A percentile compares a stretch with the other conserved stretches of the same genome.
phyloP scores from a whole-genome alignment of 306 rosid genomes.

The Cucurbita maxima region DNA sequence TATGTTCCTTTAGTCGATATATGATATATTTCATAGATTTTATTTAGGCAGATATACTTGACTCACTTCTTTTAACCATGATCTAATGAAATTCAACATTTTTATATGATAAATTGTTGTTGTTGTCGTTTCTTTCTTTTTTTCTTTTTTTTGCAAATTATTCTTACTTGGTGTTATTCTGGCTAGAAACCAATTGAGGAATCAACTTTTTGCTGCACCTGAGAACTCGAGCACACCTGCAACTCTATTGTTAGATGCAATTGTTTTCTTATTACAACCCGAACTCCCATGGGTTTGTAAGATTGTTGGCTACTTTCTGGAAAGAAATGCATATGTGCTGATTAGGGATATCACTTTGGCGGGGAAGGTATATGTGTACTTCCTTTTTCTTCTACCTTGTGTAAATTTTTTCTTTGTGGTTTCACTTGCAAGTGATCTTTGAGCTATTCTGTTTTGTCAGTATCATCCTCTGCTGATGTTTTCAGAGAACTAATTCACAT shows the following conservation, averaged over 20 bases:
- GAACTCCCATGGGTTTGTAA: constrained; percentile 84
- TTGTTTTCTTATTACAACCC: constrained; percentile 48
- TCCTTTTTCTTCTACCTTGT: neutral
- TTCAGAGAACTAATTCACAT: neutral
- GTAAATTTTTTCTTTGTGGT: neutral
- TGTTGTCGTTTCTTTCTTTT: neutral
- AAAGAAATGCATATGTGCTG: constrained; percentile 45
- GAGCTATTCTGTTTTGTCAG: neutral
- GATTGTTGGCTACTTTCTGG: constrained; percentile 50
- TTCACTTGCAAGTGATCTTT: neutral
- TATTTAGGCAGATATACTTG: neutral
- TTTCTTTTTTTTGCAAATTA: neutral
- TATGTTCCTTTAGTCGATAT: neutral
- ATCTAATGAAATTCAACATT: neutral
- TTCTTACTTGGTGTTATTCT: constrained; percentile 22
- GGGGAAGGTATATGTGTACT: constrained; percentile 45
- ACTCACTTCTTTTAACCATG: neutral
- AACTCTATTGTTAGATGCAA: constrained; percentile 51
- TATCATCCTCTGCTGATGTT: neutral
- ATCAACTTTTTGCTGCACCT: constrained; percentile 45
- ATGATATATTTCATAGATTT: neutral
- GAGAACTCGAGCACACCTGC: constrained; percentile 32
- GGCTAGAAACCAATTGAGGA: constrained; percentile 51
- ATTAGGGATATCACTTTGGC: constrained; percentile 61
- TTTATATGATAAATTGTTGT: neutral